Base-by-base conservation (phyloP, 345 rosid species). In the Lepidium aucheri region DNA sequence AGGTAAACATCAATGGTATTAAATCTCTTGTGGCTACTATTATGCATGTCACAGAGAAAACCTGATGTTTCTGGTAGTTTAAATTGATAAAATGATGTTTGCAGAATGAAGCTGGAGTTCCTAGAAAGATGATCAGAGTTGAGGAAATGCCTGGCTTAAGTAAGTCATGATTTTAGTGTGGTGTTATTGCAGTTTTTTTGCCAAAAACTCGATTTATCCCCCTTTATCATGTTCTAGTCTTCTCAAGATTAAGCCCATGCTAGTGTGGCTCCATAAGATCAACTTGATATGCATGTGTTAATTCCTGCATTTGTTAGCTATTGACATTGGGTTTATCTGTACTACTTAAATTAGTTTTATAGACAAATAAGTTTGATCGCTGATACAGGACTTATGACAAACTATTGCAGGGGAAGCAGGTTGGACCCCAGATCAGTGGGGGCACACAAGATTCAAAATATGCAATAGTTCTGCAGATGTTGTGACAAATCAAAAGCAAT, bases 381-480 rank as follows among this genome's bases (percentile, higher is more conserved):
- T 73, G 26, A 73, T 26, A 14, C 57, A 10, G 11, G 5, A 60
- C 36, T 15, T 15, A 32, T 61, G 57, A 11, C 15, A 20, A 38
- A 68, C 68, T 58, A 41, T 26, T 65, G 69, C 73, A 93, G 99
- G 85, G 77, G 90, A 89, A 69, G 97, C 99, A 0, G 99, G 99
- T 35, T 95, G 98, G 99, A 85, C 97, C 53, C 85, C 94, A 68
- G 99, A 91, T 82, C 99, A 89, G 63, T 91, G 86, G 86, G 97
- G 98, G 20, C 91, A 86, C 78, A 78, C 98, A 1, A 82, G 96
- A 64, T 95, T 89, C 76, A 87, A 78, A 75, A 35, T 78, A 40
- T 84, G 85, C 59, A 84, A 68, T 53, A 40, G 78, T 38, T 77
- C 90, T 40, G 45, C 85, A 55, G 91, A 93, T 49, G 68, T 53